phyloP scores from a whole-genome alignment of 805 yeast genomes.

The Zygosaccharomyces kombuchaensis region DNA sequence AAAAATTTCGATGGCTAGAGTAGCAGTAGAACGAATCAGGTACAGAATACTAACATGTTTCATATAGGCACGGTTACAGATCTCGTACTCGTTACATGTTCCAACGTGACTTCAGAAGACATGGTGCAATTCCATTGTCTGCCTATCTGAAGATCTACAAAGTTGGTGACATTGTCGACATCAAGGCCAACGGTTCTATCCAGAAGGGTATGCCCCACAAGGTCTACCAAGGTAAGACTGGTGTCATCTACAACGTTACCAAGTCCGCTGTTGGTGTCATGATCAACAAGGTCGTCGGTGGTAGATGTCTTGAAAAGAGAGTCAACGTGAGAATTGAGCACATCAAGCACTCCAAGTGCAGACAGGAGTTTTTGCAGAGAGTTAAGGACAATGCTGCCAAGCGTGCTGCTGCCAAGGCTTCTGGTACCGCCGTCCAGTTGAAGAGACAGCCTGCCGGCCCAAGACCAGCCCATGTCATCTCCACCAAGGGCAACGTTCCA shows the following conservation, averaged over 20 bases:
- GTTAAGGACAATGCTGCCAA: constrained; percentile 94
- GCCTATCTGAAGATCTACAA: constrained; percentile 97
- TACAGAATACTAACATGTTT: constrained; percentile 11
- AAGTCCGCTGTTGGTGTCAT: constrained; percentile 98
- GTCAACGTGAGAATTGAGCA: constrained; percentile 98
- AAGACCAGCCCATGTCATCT: constrained; percentile 84
- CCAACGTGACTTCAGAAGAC: constrained; percentile 97
- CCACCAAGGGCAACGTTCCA: constrained; percentile 80
- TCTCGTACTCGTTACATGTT: constrained; percentile 99
- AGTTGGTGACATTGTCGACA: constrained; percentile 99
- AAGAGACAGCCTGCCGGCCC: constrained; percentile 99
- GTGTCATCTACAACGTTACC: constrained; percentile 98
- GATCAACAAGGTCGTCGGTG: constrained; percentile 96
- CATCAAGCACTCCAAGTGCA: constrained; percentile 99
- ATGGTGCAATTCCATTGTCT: constrained; percentile 91
- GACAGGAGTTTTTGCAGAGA: constrained; percentile 98
- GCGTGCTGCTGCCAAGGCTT: constrained; percentile 90
- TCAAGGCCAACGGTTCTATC: constrained; percentile 98
- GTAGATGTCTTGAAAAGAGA: constrained; percentile 99
- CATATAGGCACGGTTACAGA: constrained; percentile 92
- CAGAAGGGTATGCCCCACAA: constrained; percentile 99
- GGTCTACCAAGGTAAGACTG: constrained; percentile 99
- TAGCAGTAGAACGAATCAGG: background rate
- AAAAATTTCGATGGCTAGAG: background rate
- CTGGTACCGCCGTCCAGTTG: constrained; percentile 84